phyloP scores from a whole-genome alignment of 2,329 filamentous ascomycete genomes.

The Penicillium sp. region DNA sequence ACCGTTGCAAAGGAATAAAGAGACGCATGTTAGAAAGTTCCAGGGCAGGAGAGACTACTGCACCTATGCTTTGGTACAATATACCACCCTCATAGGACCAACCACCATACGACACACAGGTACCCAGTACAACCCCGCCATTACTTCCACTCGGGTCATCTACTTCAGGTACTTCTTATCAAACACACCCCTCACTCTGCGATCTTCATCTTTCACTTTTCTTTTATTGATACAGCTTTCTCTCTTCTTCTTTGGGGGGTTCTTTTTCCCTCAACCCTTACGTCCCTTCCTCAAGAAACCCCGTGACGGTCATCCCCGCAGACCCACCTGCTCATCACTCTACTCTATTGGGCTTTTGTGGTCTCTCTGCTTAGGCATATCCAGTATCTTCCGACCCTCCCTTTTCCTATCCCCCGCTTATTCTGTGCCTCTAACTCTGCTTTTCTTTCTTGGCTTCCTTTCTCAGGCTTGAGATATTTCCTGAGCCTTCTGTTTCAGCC shows the following conservation, averaged over 20 bases:
- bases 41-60: background rate
- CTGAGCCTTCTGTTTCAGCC: constrained; percentile 8
- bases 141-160: constrained; percentile 9
- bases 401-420: background rate
- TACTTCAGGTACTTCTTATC: constrained; percentile 6
- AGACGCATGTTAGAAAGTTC: background rate
- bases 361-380: constrained; percentile 5
- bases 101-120: background rate
- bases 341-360: constrained; percentile 4
- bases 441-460: constrained; percentile 3
- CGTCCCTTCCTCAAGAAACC: background rate
- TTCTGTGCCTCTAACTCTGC: constrained; percentile 7
- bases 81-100: background rate
- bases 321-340: constrained; percentile 12
- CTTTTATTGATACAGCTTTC: background rate
- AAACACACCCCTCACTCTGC: background rate
- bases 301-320: constrained; percentile 5
- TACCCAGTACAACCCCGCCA: constrained; percentile 12
- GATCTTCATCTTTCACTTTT: background rate
- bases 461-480: background rate
- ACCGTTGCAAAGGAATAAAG: constrained; percentile 1
- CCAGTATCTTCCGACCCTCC: constrained; percentile 8
- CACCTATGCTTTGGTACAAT: background rate
- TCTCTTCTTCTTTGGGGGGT: background rate
- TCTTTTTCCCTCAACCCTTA: background rate